A percentile compares a stretch with the other conserved stretches of the same genome.
Evolutionary conservation across 202 grass and related monocot species (phyloP).

Genomic region (Carex sylvatica): DNA sequence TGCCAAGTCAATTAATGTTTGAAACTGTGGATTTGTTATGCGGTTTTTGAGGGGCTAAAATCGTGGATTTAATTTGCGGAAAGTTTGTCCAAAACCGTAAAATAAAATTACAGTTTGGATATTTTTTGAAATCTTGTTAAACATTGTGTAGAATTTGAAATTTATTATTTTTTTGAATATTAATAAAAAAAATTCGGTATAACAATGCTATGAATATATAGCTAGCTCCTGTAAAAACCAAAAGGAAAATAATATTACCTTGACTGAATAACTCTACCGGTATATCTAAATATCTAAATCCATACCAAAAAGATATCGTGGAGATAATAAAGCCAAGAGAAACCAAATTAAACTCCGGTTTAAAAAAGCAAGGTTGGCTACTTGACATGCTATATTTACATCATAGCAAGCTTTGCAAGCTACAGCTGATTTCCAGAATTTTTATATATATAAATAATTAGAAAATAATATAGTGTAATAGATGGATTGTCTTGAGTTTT

Average conservation of each 20-base stretch:
- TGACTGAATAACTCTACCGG: neutral
- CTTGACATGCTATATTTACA: constrained; percentile 7
- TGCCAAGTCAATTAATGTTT: too few species aligned
- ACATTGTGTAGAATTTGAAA: too few species aligned
- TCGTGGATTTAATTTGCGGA: too few species aligned
- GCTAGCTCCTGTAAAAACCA: neutral
- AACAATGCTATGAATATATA: neutral
- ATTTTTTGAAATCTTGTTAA: too few species aligned
- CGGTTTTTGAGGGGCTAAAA: too few species aligned
- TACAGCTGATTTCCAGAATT: neutral
- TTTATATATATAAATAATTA: too few species aligned
- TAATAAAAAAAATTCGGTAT: neutral
- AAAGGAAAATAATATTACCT: neutral
- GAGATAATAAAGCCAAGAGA: constrained; percentile 25
- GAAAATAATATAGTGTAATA: too few species aligned
- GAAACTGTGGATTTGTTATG: too few species aligned
- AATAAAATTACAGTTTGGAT: too few species aligned
- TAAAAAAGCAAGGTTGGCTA: constrained; percentile 32
- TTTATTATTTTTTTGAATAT: too few species aligned
- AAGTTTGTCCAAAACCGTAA: too few species aligned
- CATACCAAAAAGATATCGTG: constrained; percentile 22
- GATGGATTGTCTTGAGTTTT: too few species aligned
- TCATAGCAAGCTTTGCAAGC: constrained; percentile 24
- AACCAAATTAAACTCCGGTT: neutral
- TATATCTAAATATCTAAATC: constrained; percentile 8